Evolutionary conservation across 2,329 filamentous ascomycete genomes (phyloP).

Genomic region (Paraphaeosphaeria sporulosa): DNA sequence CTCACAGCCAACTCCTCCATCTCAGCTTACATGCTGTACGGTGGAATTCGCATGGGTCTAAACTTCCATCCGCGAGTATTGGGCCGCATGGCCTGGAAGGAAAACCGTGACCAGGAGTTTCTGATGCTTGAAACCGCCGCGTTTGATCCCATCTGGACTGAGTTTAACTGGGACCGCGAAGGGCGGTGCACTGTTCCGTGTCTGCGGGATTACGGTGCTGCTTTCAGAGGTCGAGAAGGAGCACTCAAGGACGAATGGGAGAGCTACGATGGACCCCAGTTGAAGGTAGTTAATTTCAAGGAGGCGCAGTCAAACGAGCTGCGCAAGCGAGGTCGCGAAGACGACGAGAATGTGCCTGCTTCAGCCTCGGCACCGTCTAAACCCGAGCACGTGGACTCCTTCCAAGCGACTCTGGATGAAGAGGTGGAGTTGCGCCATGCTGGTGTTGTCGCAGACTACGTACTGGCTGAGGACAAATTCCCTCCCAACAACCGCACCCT

Average conservation of each 20-base stretch:
- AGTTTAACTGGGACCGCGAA: constrained; percentile 63
- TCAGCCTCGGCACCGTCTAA: constrained; percentile 41
- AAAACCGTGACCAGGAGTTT: constrained; percentile 61
- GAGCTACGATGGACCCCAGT: constrained; percentile 56
- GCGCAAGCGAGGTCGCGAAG: constrained; percentile 32
- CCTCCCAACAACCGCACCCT: constrained; percentile 64
- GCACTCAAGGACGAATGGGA: constrained; percentile 62
- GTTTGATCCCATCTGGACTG: constrained; percentile 66
- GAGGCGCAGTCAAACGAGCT: constrained; percentile 39
- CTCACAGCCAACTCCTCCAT: constrained; percentile 63
- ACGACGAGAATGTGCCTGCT: constrained; percentile 34
- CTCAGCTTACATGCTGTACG: constrained; percentile 62
- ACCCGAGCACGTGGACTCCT: constrained; percentile 45
- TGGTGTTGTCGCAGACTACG: constrained; percentile 55
- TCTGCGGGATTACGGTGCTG: constrained; percentile 61
- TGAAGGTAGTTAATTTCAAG: constrained; percentile 46
- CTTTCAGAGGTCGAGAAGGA: constrained; percentile 58
- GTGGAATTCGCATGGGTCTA: constrained; percentile 64
- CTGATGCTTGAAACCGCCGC: constrained; percentile 65
- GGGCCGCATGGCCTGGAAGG: constrained; percentile 65
- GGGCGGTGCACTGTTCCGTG: constrained; percentile 63
- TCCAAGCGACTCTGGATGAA: constrained; percentile 51
- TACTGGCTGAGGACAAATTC: constrained; percentile 59
- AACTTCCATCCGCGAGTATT: constrained; percentile 65
- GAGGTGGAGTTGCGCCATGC: constrained; percentile 50